These are phyloP conservation scores for Diaporthe citri DNA, from an alignment of 2,329 filamentous ascomycete species.

Conservation along the genomic window DNA sequence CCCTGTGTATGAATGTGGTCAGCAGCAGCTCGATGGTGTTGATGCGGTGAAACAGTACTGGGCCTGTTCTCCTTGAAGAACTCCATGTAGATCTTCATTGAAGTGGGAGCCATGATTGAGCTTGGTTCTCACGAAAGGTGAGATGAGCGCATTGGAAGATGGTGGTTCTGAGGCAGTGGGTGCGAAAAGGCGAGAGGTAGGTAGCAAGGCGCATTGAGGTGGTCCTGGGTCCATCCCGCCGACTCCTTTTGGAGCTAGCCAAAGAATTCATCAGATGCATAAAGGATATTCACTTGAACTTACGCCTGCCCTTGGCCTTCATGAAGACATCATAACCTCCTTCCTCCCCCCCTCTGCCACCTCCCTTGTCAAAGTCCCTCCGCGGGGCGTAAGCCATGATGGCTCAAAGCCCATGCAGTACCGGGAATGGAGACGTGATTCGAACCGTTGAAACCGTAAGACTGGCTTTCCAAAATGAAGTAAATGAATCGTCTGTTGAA, in stretches of 20 bases:
- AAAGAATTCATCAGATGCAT: neutral
- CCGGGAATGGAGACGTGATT: neutral
- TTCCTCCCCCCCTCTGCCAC: constrained; percentile 43
- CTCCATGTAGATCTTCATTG: constrained; percentile 37
- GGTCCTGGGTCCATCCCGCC: neutral
- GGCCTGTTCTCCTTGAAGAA: constrained; percentile 11
- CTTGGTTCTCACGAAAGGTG: neutral
- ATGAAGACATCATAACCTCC: constrained; percentile 39
- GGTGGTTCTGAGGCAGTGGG: neutral
- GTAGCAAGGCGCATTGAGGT: neutral
- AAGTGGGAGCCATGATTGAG: neutral
- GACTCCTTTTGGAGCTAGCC: neutral
- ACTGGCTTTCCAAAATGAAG: neutral
- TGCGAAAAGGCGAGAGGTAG: neutral
- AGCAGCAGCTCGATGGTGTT: constrained; percentile 9
- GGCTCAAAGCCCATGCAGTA: constrained; percentile 39
- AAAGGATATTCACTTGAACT: constrained; percentile 47
- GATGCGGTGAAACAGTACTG: constrained; percentile 34
- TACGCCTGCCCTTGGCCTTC: constrained; percentile 65
- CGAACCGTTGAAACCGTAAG: neutral
- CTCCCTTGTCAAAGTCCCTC: constrained; percentile 56
- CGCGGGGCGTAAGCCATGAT: constrained; percentile 68
- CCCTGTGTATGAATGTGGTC: constrained; percentile 62
- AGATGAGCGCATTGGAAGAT: too few relatives aligned
- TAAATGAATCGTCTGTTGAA: constrained; percentile 12